Evolutionary conservation across 345 rosid genomes (phyloP), one percentile per base, ranked within the genome.

Genomic region (Viola odorata): DNA sequence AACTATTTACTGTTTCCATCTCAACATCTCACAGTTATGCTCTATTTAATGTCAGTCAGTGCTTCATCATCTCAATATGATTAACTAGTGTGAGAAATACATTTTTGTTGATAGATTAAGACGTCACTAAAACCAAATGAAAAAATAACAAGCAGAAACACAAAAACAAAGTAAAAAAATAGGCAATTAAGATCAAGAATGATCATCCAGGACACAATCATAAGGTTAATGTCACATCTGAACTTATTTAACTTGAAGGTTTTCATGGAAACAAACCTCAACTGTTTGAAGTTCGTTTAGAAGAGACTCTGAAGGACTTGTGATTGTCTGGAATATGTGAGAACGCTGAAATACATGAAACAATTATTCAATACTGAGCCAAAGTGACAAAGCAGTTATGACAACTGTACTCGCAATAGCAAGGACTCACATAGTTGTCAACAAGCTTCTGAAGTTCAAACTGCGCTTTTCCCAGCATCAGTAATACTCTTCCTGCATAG

Each of bases 241-340:
- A 23, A 23, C 32, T 23, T 23, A 23, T 23, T 23, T 23, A 23
- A 23, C 32, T 23, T 65, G 16, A 61, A 38, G 58, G 52, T 55
- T 66, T 66, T 45, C 17, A 56, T 47, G 5, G 68, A 16, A 75
- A 81, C 88, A 69, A 67, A 95, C 99, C 98, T 95, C 98, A 63
- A 95, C 99, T 41, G 77, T 85, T 63, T 85, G 91, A 45, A 95
- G 96, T 60, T 95, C 98, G 58, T 72, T 84, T 55, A 95, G 88
- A 75, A 91, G 92, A 17, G 96, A 89, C 68, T 91, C 99, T 17
- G 99, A 86, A 2, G 99, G 99, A 52, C 73, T 69, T 50, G 96
- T 88, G 69, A 95, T 88, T 36, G 99, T 95, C 70, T 77, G 62
- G 65, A 79, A 58, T 72, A 95, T 67, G 77, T 95, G 86, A 42